Conservation (phyloP, 805 yeast species). For the Wickerhamiella siamensis region DNA sequence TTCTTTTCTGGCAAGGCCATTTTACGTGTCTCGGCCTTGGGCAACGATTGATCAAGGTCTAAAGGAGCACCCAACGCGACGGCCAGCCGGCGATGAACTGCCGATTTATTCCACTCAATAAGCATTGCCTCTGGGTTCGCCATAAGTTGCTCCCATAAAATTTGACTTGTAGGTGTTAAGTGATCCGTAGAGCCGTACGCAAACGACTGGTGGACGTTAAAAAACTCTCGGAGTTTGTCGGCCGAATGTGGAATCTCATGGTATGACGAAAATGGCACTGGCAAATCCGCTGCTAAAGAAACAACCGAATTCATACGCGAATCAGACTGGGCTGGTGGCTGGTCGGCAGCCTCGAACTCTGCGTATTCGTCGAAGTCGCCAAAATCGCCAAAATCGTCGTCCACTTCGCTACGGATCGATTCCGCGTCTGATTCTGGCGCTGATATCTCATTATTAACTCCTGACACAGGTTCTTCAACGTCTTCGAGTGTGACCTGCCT, state of each 20-base stretch:
- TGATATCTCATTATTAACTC: background rate
- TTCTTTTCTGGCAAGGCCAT: conserved; percentile 12
- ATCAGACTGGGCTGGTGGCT: background rate
- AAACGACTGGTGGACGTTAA: conserved; percentile 3
- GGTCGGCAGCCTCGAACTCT: background rate
- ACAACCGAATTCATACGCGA: background rate
- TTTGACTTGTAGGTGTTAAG: conserved; percentile 12
- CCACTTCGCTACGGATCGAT: conserved; percentile 15
- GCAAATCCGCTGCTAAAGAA: no score
- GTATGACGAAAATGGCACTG: background rate
- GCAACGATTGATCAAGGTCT: conserved; percentile 44
- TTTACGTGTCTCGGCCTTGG: conserved; percentile 15
- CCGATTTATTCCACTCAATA: conserved; percentile 55
- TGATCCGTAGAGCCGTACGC: conserved; percentile 2
- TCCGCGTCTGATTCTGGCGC: background rate
- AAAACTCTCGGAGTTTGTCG: conserved; percentile 3
- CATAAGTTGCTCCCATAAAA: conserved; percentile 35
- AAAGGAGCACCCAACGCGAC: conserved; percentile 60
- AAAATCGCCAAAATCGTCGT: conserved; percentile 25
- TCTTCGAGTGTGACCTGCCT: background rate
- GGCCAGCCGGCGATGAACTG: conserved; percentile 47
- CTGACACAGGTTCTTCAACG: background rate
- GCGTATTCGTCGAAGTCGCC: conserved; percentile 15
- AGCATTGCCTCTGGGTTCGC: conserved; percentile 37
- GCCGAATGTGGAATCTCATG: background rate